Base-by-base conservation (phyloP, 495 filamentous ascomycete species). In the Oidiodendron maius region DNA sequence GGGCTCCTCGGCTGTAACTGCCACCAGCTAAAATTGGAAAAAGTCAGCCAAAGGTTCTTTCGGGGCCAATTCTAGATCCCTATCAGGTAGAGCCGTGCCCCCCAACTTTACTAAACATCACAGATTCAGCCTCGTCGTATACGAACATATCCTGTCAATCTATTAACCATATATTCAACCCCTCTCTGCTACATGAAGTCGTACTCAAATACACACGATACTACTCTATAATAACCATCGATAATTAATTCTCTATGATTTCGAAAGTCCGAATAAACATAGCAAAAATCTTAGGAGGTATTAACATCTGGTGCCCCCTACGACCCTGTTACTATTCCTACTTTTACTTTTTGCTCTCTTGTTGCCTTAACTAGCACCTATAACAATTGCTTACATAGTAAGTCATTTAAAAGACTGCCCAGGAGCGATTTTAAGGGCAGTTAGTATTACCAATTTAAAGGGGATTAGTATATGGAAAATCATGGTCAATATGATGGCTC, bases 121-220 rank as follows among this genome's bases (percentile, higher is more conserved):
- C 41, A 45, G 45, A 44, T 51, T 51, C 49, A 51, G 46, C 42
- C 41, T 40, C 40, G 40, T 51, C 34, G 30, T 44, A 50, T 50
- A 50, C 40, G 40, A 50, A 47, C 35, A 48, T 22, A 48, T 40
- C 3, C 8, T 22, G 35, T 48, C 20, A 36, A 23, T 46, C 44
- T 37, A 21, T 46, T 35, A 36, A 37, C 4, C 30, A 46, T 25
- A n/a, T 25, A 44, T 44, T 44, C 44, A 46, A 46, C 30, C 37
- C 32, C 30, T 46, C 44, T 37, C 28, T 46, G 30, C 44, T n/a
- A 46, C 16, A 46, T 26, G 41, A 25, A 28, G 41, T 44, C 21
- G 41, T 44, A 44, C 21, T 44, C 41, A 45, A 13, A 38, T 38
- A 38, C 35, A 15, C 35, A 38, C 16, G 41, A 44, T 32, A 44